phyloP scores from a whole-genome alignment of 139 green algal species.

The Closterium sp. region DNA sequence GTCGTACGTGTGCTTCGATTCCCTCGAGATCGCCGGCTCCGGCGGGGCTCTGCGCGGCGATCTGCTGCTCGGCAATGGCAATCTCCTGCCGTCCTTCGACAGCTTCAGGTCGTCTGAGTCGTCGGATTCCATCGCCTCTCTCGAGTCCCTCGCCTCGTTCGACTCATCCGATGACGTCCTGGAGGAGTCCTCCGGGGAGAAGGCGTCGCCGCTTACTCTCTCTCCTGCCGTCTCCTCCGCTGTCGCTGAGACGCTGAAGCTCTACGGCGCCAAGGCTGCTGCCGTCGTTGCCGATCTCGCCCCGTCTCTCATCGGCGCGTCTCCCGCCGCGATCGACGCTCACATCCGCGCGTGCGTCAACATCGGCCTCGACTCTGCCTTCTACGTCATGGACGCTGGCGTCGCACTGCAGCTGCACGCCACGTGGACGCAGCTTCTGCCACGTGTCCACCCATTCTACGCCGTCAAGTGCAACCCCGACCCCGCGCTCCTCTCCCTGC shows the following conservation, averaged over 20 bases:
- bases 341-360: constrained; percentile 3
- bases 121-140: neutral
- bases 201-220: no score
- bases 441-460: constrained; percentile 87
- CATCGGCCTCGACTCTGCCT: constrained; percentile 68
- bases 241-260: neutral
- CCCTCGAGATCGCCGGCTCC: constrained; percentile 7
- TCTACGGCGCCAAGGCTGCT: neutral
- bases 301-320: neutral
- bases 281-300: neutral
- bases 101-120: neutral
- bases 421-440: constrained; percentile 77
- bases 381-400: constrained; percentile 89
- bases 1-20: neutral
- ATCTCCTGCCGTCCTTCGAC: neutral
- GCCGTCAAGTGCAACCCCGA: constrained; percentile 96
- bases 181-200: no score
- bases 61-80: neutral
- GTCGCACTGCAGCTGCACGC: constrained; percentile 72
- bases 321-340: neutral
- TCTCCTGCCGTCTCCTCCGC: neutral
- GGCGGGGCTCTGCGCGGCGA: constrained; percentile 21
- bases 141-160: neutral
- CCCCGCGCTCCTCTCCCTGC: constrained; percentile 71
- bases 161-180: neutral